Conservation (phyloP, 164 flowering plant species). For the Vitis labrusca region DNA sequence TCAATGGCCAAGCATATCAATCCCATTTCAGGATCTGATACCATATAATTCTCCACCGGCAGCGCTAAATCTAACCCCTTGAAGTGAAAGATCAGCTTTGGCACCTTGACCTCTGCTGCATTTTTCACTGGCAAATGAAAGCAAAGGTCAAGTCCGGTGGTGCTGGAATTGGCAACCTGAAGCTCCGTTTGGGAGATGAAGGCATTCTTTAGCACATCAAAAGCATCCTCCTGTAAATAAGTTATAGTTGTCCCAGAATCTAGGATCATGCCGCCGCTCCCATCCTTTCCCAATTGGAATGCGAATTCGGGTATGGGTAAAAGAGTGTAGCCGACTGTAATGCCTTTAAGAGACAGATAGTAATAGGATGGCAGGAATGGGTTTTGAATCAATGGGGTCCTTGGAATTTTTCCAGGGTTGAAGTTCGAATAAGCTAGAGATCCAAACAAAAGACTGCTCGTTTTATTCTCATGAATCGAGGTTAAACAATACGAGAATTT, state of each 20-base stretch:
- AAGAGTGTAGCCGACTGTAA: constrained; percentile 8
- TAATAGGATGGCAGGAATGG: constrained; percentile 7
- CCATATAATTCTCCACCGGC: constrained; percentile 16
- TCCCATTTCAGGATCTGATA: constrained; percentile 1
- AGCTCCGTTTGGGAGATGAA: neutral
- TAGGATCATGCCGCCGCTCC: constrained; percentile 14
- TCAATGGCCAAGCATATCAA: constrained; percentile 13
- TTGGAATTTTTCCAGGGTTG: neutral
- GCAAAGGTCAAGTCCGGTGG: constrained; percentile 12
- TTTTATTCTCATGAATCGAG: neutral
- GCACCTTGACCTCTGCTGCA: constrained; percentile 5
- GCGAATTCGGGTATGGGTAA: neutral
- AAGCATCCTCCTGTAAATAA: neutral
- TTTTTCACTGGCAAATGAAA: neutral
- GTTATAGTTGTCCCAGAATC: constrained; percentile 16
- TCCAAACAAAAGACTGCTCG: no score
- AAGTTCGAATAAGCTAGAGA: neutral
- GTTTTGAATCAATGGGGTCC: neutral
- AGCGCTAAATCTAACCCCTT: constrained; percentile 8
- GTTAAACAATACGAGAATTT: constrained; percentile 2
- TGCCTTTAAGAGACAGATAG: constrained; percentile 9
- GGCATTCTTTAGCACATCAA: neutral
- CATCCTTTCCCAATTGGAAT: constrained; percentile 5
- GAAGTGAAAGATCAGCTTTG: constrained; percentile 8
- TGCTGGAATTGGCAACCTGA: no score